Evolutionary conservation across 768 basidiomycete genomes (phyloP).

Genomic region (Suillus sp.): DNA sequence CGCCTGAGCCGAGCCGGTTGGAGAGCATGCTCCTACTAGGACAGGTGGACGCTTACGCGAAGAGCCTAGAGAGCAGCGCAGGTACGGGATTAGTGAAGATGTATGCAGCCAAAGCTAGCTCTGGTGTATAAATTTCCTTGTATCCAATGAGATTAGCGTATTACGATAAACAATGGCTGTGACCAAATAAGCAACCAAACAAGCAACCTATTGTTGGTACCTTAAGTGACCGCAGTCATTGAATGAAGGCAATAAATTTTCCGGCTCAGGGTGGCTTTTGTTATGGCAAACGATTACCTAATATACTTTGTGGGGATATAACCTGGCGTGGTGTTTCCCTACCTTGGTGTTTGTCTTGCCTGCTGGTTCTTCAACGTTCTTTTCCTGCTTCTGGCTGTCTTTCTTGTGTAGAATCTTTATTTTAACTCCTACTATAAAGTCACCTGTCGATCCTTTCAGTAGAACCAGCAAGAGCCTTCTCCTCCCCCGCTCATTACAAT

Average conservation of each 20-base stretch:
- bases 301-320: constrained; percentile 1
- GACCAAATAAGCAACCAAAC: too few species aligned
- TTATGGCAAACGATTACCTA: constrained; percentile 3
- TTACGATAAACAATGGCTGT: constrained; percentile 4
- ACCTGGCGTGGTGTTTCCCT: constrained; percentile 9
- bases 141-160: neutral
- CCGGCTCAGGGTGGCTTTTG: neutral
- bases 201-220: constrained; percentile 4
- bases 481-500: constrained; percentile 19
- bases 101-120: constrained; percentile 62
- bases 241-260: neutral
- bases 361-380: constrained; percentile 11
- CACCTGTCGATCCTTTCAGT: constrained; percentile 21
- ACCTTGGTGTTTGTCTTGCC: constrained; percentile 7
- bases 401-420: constrained; percentile 11
- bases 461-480: constrained; percentile 17
- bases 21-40: constrained; percentile 86
- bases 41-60: constrained; percentile 84
- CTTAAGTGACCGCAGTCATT: neutral
- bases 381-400: constrained; percentile 9
- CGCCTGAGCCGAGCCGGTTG: constrained; percentile 83
- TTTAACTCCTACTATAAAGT: constrained; percentile 16
- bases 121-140: constrained; percentile 13
- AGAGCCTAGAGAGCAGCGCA: constrained; percentile 68
- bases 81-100: constrained; percentile 76